A percentile compares a stretch with the other conserved stretches of the same genome.
These are phyloP conservation scores for Ligustrum vulgare DNA, from an alignment of 257 asterid species.

Conservation along the genomic window DNA sequence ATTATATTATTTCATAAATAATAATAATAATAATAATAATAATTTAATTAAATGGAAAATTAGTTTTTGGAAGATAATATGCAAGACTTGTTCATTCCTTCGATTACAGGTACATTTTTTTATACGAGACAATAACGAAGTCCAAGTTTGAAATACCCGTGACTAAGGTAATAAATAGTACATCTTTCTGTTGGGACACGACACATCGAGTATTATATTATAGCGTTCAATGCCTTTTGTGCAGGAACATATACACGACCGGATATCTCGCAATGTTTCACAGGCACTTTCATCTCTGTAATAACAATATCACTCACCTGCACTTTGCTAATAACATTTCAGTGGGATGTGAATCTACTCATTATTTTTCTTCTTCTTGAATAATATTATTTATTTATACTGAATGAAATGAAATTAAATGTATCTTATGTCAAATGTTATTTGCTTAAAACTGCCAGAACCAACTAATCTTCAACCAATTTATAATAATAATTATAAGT, in stretches of 20 bases:
- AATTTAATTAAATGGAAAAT: not conserved
- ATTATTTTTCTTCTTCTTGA: too few species aligned
- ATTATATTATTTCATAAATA: not conserved
- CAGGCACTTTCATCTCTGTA: conserved; percentile 53
- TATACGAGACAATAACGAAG: conserved; percentile 79
- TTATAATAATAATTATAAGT: not conserved
- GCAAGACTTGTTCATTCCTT: conserved; percentile 4
- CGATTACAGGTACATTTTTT: conserved; percentile 68
- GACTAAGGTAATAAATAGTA: conserved; percentile 44
- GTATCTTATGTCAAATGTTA: not conserved
- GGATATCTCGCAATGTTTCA: conserved; percentile 67
- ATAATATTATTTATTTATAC: too few species aligned
- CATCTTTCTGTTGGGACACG: not conserved
- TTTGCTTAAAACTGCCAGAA: not conserved
- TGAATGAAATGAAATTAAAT: too few species aligned
- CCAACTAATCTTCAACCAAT: not conserved
- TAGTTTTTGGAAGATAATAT: not conserved
- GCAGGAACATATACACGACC: conserved; percentile 81
- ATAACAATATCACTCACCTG: not conserved
- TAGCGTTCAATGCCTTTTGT: conserved; percentile 22
- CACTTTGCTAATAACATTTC: not conserved
- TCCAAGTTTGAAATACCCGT: conserved; percentile 60
- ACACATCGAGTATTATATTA: conserved; percentile 1
- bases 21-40: too few species aligned
- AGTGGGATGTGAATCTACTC: conserved; percentile 9